Evolutionary conservation across 495 filamentous ascomycete genomes (phyloP).

Genomic region (Xylaria telfairii): DNA sequence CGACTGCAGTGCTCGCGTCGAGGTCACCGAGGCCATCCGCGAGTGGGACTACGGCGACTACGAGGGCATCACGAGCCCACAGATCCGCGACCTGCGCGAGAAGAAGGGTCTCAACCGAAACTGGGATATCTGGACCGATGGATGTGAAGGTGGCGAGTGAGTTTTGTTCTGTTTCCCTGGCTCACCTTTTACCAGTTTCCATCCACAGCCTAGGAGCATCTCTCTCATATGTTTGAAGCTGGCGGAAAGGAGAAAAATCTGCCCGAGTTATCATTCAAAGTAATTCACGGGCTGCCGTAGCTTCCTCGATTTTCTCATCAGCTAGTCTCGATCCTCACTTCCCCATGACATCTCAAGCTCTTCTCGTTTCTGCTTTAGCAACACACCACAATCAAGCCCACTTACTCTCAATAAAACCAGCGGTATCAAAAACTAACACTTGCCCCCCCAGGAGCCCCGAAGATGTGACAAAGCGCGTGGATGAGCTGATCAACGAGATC

Average conservation of each 20-base stretch:
- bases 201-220: neutral
- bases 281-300: neutral
- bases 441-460: conserved; percentile 56
- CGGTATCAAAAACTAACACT: neutral
- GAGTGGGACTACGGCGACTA: conserved; percentile 99
- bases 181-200: neutral
- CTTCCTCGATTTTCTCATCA: neutral
- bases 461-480: conserved; percentile 71
- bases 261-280: neutral
- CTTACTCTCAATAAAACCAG: neutral
- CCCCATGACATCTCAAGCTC: neutral
- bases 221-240: neutral
- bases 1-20: conserved; percentile 57
- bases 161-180: conserved; percentile 29
- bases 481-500: conserved; percentile 78
- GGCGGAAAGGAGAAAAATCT: neutral
- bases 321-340: neutral
- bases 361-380: neutral
- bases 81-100: conserved; percentile 69
- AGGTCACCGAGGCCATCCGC: conserved; percentile 77
- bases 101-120: conserved; percentile 60
- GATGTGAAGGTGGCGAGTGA: conserved; percentile 72
- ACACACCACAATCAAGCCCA: neutral
- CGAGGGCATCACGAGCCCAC: conserved; percentile 80
- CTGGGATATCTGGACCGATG: conserved; percentile 89